Conservation (phyloP, 2,329 filamentous ascomycete genomes). For the Colletotrichum sp. region DNA sequence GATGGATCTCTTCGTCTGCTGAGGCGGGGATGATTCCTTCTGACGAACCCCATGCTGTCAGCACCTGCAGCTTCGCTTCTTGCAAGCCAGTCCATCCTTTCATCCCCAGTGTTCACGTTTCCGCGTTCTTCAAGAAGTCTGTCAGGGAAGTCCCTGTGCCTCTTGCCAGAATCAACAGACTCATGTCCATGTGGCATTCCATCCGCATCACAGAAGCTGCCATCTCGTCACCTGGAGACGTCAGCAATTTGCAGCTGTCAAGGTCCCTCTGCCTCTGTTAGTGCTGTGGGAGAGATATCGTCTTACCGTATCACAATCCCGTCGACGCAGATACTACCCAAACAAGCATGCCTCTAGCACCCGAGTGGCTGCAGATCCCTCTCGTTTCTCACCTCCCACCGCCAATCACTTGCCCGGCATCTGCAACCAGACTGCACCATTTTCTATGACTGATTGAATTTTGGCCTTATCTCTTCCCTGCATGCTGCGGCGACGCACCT, state of each 20-base stretch:
- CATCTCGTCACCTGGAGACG: neutral
- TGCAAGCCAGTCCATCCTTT: neutral
- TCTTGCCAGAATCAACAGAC: neutral
- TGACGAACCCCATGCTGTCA: neutral
- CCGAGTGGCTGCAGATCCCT: constrained; percentile 4
- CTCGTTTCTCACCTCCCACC: neutral
- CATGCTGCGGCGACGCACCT: neutral
- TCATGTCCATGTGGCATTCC: neutral
- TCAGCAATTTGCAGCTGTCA: neutral
- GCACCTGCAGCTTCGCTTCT: neutral
- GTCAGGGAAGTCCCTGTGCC: neutral
- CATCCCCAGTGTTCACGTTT: too few species aligned
- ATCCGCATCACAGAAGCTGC: neutral
- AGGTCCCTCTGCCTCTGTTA: neutral
- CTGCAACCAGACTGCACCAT: neutral
- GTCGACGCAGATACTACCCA: neutral
- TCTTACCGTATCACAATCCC: neutral
- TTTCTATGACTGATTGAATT: constrained; percentile 23
- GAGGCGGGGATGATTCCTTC: neutral
- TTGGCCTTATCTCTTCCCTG: constrained; percentile 18
- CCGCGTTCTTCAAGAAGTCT: too few species aligned
- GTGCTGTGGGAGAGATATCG: neutral
- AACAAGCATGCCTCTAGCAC: neutral
- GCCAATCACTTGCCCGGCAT: neutral
- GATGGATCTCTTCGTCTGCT: neutral